Base-by-base conservation (phyloP, 192 early-diverging fungal genomes). In the Spinellus fusiger region DNA sequence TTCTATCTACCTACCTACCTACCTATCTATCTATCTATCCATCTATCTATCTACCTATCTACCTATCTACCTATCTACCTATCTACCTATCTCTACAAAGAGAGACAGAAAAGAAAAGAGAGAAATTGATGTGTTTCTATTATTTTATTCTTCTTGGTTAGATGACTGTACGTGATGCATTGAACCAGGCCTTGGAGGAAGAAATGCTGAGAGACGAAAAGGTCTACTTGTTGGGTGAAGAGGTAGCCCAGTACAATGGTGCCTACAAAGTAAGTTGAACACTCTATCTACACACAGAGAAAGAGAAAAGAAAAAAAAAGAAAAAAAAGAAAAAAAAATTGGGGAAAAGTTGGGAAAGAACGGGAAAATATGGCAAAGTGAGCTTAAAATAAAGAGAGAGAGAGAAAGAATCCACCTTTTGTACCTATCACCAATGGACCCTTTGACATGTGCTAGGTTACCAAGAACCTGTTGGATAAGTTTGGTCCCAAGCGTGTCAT, bases 181-280 rank as follows among this genome's bases (percentile, higher is more conserved):
- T 97, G 62, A 98, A 98, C 83, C 83, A 88, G 74, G 94, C 96
- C 37, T 85, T 98, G 73, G 96, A 98, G 69, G 94, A 96, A 77
- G 96, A 98, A 81, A 93, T 98, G 91, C 65, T 76, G 48, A 74
- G 77, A 40, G 96, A 98, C 74, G 89, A 93, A 61, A 89, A 82
- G 13, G 90, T 98, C 52, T 94, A 91, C 75, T 70, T 98, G 40
- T 78, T 98, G 52, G 96, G 96, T 59, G 96, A 98, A 74, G 96
- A 98, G 64, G 96, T 98, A 54, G 96, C 91, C 56, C 96, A 96
- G 74, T 98, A 98, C 83, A 98, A 96, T 75, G 96, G 96, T 64
- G 94, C 96, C 25, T 98, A 98, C 88, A 98, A 98, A 89, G 94
- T 93, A 79, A 47, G 73, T 49, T 15, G 29, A 51, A 51, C 29